phyloP scores from a whole-genome alignment of 192 early-diverging fungal species.

The Jimgerdemannia lactiflua region DNA sequence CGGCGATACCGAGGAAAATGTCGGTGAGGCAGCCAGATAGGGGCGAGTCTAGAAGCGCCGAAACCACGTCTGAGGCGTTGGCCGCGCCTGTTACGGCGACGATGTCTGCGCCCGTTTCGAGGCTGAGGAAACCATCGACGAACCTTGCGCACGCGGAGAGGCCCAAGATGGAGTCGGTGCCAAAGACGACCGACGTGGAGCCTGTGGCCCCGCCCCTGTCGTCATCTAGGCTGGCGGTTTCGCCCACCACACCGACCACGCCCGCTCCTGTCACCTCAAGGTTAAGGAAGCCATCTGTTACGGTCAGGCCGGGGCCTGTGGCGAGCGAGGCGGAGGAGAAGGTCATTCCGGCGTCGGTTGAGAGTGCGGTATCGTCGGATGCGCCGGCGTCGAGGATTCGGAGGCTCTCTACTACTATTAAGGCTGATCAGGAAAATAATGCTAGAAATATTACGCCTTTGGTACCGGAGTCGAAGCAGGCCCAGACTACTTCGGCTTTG shows the following conservation, averaged over 20 bases:
- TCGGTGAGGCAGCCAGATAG: background rate
- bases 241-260: background rate
- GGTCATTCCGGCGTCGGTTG: background rate
- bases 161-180: too few relatives aligned
- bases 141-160: background rate
- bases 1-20: background rate
- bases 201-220: too few relatives aligned
- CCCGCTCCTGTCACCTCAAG: background rate
- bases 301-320: background rate
- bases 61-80: too few relatives aligned
- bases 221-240: background rate
- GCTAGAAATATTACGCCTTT: too few relatives aligned
- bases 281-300: background rate
- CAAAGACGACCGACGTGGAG: too few relatives aligned
- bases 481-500: background rate
- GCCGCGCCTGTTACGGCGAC: background rate
- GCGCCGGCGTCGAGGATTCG: background rate
- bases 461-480: background rate
- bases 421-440: background rate
- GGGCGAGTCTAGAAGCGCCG: too few relatives aligned
- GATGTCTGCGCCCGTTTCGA: background rate
- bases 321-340: background rate
- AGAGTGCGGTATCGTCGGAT: background rate
- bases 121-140: background rate
- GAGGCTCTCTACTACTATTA: background rate